These are phyloP conservation scores for Diplogelasinospora grovesii DNA, from an alignment of 495 filamentous ascomycete genomes.

Conservation along the genomic window DNA sequence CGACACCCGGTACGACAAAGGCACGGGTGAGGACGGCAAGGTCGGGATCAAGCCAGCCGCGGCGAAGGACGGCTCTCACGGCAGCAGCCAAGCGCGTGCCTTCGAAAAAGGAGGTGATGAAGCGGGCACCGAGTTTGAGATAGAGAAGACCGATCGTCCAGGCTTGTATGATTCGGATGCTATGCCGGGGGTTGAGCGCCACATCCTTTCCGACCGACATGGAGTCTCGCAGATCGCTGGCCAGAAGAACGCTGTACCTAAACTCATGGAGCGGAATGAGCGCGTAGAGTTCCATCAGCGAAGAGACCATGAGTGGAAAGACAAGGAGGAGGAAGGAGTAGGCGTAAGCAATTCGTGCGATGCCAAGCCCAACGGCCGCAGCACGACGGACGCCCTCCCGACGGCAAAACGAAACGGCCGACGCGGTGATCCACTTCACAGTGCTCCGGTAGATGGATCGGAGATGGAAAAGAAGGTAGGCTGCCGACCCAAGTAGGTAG, in stretches of 20 bases:
- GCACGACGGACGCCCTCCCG: constrained; percentile 28
- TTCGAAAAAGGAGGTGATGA: constrained; percentile 55
- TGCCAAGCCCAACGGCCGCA: constrained; percentile 15
- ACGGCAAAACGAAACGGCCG: constrained; percentile 25
- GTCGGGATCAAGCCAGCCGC: constrained; percentile 79
- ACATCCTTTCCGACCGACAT: not conserved
- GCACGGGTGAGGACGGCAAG: constrained; percentile 69
- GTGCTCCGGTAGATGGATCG: constrained; percentile 36
- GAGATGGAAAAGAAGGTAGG: constrained; percentile 52
- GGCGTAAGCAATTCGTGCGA: constrained; percentile 58
- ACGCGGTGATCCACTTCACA: constrained; percentile 18
- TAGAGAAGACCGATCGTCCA: constrained; percentile 94
- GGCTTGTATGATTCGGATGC: constrained; percentile 81
- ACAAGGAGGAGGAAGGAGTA: constrained; percentile 63
- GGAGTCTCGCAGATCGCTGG: not conserved
- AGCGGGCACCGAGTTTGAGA: constrained; percentile 71
- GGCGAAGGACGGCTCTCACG: constrained; percentile 64
- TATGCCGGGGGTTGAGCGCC: constrained; percentile 49
- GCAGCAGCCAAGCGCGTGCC: constrained; percentile 65
- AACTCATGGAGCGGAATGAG: constrained; percentile 86
- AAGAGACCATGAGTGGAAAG: constrained; percentile 75
- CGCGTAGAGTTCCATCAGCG: constrained; percentile 81
- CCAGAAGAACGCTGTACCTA: constrained; percentile 38
- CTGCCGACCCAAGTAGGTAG: constrained; percentile 62
- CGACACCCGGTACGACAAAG: constrained; percentile 65